Base-by-base conservation (phyloP, 208 protist genomes). In the Trypanosoma scelopori region DNA sequence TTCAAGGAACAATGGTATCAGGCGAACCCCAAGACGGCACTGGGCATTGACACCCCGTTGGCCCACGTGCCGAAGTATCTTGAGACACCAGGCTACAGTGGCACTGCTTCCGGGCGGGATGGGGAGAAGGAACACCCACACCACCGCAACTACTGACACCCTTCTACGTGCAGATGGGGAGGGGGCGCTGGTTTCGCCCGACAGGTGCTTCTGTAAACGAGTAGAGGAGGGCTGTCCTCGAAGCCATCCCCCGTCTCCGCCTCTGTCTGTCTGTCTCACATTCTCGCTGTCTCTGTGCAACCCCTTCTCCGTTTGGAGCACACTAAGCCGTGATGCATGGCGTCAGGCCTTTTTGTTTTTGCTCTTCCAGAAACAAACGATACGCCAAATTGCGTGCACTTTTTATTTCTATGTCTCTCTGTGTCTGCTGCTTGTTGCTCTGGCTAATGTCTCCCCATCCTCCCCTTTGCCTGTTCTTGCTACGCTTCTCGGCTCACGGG, bases 1-100 rank as follows among this genome's bases (percentile, higher is more conserved):
- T 87, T 89, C 45, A 87, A 90, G 67, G 84, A 88, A 60, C 73
- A 90, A 74, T 94, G 88, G 88, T 89, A 88, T 51, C 82, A 91
- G 78, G 88, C 83, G 51, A 94, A 94, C 71, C 88, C 88, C 27
- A 94, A 92, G 76, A 75, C 74, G 4, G 78, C 76, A 18, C 61
- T 94, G 5, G 85, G 85, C 22, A 84, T 90, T 57, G 88, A 94
- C 69, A 92, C 88, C 15, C 88, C 88, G 3, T 74, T 94, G 13
- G 85, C 85, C 7, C 76, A 90, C 62, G 88, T 94, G 50, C 88
- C 88, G 15, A 94, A 90, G 74, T 94, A 83, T 64, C 69, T 94
- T 22, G 81, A 87, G 42, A 91, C 88, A 37, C 85, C 88, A 0
- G 82, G 84, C 0, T 82, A 94, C 62, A 22, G 73, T 18, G 68